A percentile compares a stretch with the other conserved stretches of the same genome.
phyloP scores from a whole-genome alignment of 2,329 filamentous ascomycete species.

The Aspergillus eucalypticola region DNA sequence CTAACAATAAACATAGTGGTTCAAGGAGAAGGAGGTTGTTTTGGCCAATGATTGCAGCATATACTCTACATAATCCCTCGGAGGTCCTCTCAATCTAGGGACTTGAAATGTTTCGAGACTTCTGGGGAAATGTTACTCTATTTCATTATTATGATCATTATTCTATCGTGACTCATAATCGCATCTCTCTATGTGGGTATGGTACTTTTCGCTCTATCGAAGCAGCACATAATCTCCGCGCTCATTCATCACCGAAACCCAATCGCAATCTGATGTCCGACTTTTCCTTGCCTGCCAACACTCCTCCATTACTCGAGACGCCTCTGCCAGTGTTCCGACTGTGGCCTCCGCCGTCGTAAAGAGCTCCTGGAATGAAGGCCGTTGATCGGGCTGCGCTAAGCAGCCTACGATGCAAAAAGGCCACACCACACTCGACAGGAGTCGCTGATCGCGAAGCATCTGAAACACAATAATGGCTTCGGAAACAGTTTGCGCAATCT shows the following conservation, averaged over 20 bases:
- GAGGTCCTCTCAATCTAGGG: too few species aligned
- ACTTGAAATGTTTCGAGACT: too few species aligned
- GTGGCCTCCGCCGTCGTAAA: neutral
- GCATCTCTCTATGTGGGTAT: neutral
- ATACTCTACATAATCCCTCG: too few species aligned
- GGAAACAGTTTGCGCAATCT: neutral
- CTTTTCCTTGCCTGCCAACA: neutral
- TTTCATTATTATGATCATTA: neutral
- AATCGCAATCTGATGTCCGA: neutral
- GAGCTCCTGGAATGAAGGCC: neutral
- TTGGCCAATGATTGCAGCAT: too few species aligned
- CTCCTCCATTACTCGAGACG: neutral
- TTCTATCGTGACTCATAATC: neutral
- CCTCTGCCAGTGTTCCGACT: neutral
- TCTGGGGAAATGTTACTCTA: too few species aligned
- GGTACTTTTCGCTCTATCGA: neutral
- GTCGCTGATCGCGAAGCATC: neutral
- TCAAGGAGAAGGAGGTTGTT: too few species aligned
- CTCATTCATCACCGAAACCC: neutral
- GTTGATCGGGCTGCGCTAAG: neutral
- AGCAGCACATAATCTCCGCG: neutral
- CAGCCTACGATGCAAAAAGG: neutral
- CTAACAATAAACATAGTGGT: too few species aligned
- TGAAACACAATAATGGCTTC: neutral
- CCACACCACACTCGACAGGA: neutral